Evolutionary conservation across 495 filamentous ascomycete species (phyloP).

Genomic region (Trichocladium antarcticum): DNA sequence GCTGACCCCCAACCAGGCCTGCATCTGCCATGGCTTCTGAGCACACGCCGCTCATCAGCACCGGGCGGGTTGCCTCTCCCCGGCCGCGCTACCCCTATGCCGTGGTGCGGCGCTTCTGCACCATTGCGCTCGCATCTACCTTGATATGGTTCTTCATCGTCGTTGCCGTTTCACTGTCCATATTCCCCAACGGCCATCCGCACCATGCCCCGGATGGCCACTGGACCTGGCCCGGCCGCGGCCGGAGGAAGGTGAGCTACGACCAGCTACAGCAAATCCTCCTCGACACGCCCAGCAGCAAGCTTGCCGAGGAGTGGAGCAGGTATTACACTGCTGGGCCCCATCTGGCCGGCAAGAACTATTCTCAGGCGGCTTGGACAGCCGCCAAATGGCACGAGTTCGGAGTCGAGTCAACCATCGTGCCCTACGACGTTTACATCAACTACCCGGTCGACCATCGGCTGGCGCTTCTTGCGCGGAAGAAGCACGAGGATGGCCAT

Average conservation of each 20-base stretch:
- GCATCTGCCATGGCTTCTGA: conserved; percentile 42
- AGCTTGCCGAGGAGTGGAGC: conserved; percentile 69
- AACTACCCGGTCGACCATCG: conserved; percentile 80
- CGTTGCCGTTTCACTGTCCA: conserved; percentile 47
- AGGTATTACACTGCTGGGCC: conserved; percentile 81
- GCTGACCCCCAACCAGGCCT: neutral
- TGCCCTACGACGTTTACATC: conserved; percentile 77
- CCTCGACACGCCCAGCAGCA: conserved; percentile 55
- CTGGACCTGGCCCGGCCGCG: conserved; percentile 36
- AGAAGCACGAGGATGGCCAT: conserved; percentile 33
- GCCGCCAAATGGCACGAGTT: conserved; percentile 73
- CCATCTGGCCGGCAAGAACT: conserved; percentile 83
- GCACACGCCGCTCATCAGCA: conserved; percentile 49
- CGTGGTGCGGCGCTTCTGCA: conserved; percentile 61
- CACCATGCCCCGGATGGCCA: conserved; percentile 29
- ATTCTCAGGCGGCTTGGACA: conserved; percentile 80
- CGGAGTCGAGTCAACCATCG: conserved; percentile 62
- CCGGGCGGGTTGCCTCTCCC: conserved; percentile 40
- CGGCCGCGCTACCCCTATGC: conserved; percentile 59
- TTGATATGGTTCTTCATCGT: conserved; percentile 49
- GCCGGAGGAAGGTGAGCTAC: conserved; percentile 38
- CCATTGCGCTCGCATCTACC: conserved; percentile 43
- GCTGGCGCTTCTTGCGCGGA: conserved; percentile 61
- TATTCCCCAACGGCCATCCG: conserved; percentile 27
- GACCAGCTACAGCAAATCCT: conserved; percentile 61